These are phyloP conservation scores for Ogataea trehalophila DNA, from an alignment of 805 yeast species.

Conservation along the genomic window DNA sequence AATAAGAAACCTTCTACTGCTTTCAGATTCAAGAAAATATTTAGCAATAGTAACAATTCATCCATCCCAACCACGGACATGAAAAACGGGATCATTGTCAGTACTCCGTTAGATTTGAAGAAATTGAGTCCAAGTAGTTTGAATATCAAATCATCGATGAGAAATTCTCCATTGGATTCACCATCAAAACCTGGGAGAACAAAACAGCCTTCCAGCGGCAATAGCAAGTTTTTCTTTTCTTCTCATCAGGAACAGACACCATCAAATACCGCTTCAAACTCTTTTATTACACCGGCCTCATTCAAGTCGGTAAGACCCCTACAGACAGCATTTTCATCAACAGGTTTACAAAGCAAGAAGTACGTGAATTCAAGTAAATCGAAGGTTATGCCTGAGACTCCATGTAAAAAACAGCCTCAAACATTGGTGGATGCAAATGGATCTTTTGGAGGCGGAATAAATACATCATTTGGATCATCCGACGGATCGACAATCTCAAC, in stretches of 20 bases:
- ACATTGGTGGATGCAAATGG: constrained; percentile 25
- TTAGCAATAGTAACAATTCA: constrained; percentile 3
- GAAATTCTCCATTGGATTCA: constrained; percentile 13
- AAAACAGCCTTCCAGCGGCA: not conserved
- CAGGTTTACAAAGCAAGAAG: constrained; percentile 66
- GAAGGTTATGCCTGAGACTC: constrained; percentile 56
- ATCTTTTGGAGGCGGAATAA: constrained; percentile 17
- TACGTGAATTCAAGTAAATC: constrained; percentile 34
- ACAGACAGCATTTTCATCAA: constrained; percentile 75
- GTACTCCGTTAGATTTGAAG: constrained; percentile 18
- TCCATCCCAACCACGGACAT: not conserved
- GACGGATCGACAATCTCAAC: constrained; percentile 7
- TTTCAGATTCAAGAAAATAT: constrained; percentile 21
- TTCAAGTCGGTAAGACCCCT: constrained; percentile 76
- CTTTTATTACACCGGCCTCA: constrained; percentile 44
- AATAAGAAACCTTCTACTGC: constrained; percentile 17
- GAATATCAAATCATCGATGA: constrained; percentile 4
- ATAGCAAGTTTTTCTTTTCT: not conserved
- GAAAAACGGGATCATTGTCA: constrained; percentile 7
- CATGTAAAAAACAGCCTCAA: constrained; percentile 46
- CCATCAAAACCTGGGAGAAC: constrained; percentile 16
- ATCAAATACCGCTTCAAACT: constrained; percentile 7
- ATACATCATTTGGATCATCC: constrained; percentile 17
- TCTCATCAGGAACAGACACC: constrained; percentile 9
- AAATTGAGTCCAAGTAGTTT: constrained; percentile 12